These are phyloP conservation scores for Pseudomicrostroma phylloplanum DNA, from an alignment of 1,284 basidiomycete genomes.

Conservation along the genomic window DNA sequence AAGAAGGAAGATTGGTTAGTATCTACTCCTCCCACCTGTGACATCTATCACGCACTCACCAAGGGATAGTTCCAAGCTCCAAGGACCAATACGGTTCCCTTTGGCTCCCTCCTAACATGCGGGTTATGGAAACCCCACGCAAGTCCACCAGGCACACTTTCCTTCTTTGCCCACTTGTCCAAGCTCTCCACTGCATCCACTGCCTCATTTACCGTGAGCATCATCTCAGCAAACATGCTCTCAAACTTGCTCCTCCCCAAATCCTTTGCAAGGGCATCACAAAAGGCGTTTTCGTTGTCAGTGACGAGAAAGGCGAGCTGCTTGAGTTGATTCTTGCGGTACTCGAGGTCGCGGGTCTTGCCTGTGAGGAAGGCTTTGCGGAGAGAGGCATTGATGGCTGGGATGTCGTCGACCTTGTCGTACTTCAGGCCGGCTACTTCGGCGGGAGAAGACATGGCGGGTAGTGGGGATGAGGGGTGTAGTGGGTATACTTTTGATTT, in stretches of 20 bases:
- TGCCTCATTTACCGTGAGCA: slow-evolving; percentile 56
- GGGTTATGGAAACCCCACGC: slow-evolving; percentile 48
- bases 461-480: too few relatives aligned
- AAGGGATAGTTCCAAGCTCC: slow-evolving; percentile 52
- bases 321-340: slow-evolving; percentile 62
- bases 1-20: background rate
- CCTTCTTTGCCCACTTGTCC: slow-evolving; percentile 52
- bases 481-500: too few relatives aligned
- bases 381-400: slow-evolving; percentile 50
- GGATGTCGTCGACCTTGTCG: slow-evolving; percentile 28
- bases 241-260: slow-evolving; percentile 56
- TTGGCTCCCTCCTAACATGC: slow-evolving; percentile 50
- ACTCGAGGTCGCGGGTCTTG: slow-evolving; percentile 58
- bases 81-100: slow-evolving; percentile 54
- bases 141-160: slow-evolving; percentile 37
- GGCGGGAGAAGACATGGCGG: slow-evolving; percentile 17
- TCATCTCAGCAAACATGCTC: slow-evolving; percentile 48
- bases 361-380: slow-evolving; percentile 57
- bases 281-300: slow-evolving; percentile 58
- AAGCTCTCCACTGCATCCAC: slow-evolving; percentile 64
- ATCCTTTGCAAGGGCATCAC: slow-evolving; percentile 57
- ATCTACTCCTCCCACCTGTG: background rate
- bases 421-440: slow-evolving; percentile 27
- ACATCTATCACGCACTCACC: slow-evolving; percentile 5
- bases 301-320: slow-evolving; percentile 60